Evolutionary conservation across 1,139 yeast genomes (phyloP).

Genomic region (Hemisphaericaspora xylanilytica): DNA sequence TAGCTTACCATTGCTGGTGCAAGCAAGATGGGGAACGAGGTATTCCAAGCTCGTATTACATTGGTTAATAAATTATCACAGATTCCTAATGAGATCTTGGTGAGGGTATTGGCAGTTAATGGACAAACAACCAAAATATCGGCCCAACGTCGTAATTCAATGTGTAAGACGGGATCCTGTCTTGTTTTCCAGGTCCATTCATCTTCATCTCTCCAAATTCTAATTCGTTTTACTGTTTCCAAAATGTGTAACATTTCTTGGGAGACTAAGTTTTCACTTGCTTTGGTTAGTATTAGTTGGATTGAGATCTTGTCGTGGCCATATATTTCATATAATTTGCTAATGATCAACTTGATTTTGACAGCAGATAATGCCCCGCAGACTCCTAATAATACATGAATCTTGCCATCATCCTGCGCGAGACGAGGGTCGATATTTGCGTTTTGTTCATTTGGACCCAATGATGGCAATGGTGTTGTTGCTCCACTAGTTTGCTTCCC

Average conservation of each 20-base stretch:
- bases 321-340: constrained; percentile 76
- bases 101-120: constrained; percentile 82
- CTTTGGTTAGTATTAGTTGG: constrained; percentile 75
- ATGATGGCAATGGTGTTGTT: constrained; percentile 8
- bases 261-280: constrained; percentile 78
- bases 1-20: constrained; percentile 96
- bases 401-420: constrained; percentile 88
- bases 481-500: constrained; percentile 3
- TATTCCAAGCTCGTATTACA: constrained; percentile 90
- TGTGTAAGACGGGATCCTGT: constrained; percentile 89
- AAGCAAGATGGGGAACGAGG: constrained; percentile 77
- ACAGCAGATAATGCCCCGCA: constrained; percentile 85
- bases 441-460: constrained; percentile 39
- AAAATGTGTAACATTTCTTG: constrained; percentile 48
- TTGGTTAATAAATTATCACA: constrained; percentile 87
- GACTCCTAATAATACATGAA: constrained; percentile 83
- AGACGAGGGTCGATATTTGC: constrained; percentile 72
- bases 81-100: constrained; percentile 86
- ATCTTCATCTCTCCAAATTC: constrained; percentile 85
- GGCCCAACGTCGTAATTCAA: constrained; percentile 94
- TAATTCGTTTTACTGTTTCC: constrained; percentile 44
- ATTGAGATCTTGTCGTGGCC: constrained; percentile 71
- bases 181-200: constrained; percentile 93
- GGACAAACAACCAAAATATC: constrained; percentile 88
- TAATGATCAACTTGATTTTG: constrained; percentile 71